These are phyloP conservation scores for Brassica rapa DNA, from an alignment of 345 rosid species.

Conservation along the genomic window DNA sequence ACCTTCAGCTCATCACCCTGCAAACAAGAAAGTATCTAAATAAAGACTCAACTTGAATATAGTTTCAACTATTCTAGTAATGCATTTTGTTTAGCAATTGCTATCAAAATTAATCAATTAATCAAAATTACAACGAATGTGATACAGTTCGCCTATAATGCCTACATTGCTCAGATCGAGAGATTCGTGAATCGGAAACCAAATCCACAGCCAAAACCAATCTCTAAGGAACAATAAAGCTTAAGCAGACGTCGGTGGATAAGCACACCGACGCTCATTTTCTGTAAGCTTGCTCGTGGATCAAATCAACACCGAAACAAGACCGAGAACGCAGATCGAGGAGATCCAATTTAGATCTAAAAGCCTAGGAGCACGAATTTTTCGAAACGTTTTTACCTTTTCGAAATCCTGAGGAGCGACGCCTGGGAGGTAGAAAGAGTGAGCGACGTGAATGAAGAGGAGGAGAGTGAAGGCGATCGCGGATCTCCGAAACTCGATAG, in stretches of 20 bases:
- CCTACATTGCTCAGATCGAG: constrained; percentile 37
- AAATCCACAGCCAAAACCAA: constrained; percentile 5
- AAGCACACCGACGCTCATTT: constrained; percentile 14
- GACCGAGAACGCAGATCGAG: constrained; percentile 18
- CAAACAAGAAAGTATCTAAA: not conserved
- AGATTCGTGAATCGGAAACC: not conserved
- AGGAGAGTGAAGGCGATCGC: constrained; percentile 42
- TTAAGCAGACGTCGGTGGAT: constrained; percentile 27
- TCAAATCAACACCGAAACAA: constrained; percentile 9
- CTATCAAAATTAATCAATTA: not conserved
- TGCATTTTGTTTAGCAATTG: not conserved
- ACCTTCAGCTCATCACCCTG: constrained; percentile 85
- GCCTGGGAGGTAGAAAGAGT: constrained; percentile 96
- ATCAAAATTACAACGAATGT: constrained; percentile 1
- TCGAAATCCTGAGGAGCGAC: constrained; percentile 94
- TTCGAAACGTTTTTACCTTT: constrained; percentile 49
- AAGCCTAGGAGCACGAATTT: constrained; percentile 11
- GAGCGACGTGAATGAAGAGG: constrained; percentile 55
- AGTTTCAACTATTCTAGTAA: not conserved
- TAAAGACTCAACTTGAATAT: too few relatives aligned
- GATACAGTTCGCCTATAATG: constrained; percentile 6
- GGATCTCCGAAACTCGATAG: constrained; percentile 53
- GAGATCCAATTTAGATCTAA: constrained; percentile 38
- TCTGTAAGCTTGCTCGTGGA: not conserved
- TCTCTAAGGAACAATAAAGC: not conserved